Evolutionary conservation across 345 rosid genomes (phyloP).

Genomic region (Chamaenerion angustifolium): DNA sequence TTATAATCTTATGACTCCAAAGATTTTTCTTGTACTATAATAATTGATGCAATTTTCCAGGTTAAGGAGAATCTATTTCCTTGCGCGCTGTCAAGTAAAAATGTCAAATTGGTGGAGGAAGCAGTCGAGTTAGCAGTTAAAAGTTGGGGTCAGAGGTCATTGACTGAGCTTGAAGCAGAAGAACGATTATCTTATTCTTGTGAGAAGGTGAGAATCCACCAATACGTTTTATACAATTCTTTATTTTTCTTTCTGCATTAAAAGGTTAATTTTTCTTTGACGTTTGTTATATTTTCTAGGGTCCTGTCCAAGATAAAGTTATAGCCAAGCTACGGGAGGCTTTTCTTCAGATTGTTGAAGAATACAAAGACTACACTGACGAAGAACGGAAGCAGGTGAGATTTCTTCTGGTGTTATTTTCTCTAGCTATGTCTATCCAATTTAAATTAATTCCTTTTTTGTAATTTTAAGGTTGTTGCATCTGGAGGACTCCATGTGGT

Average conservation of each 20-base stretch:
- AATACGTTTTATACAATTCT: slow-evolving; percentile 3
- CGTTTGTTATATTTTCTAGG: slow-evolving; percentile 22
- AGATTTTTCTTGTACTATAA: too few species aligned
- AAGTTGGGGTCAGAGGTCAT: slow-evolving; percentile 75
- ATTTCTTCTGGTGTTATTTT: slow-evolving; percentile 5
- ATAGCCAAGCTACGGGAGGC: slow-evolving; percentile 66
- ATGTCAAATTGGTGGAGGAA: slow-evolving; percentile 60
- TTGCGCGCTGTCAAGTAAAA: slow-evolving; percentile 55
- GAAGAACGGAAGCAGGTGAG: slow-evolving; percentile 81
- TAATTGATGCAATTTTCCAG: slow-evolving; percentile 20
- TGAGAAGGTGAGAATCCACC: slow-evolving; percentile 52
- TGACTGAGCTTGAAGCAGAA: slow-evolving; percentile 92
- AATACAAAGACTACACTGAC: slow-evolving; percentile 68
- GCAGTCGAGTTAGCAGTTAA: slow-evolving; percentile 69
- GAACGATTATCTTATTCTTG: slow-evolving; percentile 88
- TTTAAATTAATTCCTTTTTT: slow-evolving; percentile 5
- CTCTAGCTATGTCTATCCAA: not conserved
- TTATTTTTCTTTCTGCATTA: too few species aligned
- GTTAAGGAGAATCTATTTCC: slow-evolving; percentile 85
- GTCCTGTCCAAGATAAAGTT: slow-evolving; percentile 86
- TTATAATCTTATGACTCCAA: not conserved
- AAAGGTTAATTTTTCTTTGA: not conserved
- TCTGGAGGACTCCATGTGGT: slow-evolving; percentile 96
- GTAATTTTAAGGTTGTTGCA: slow-evolving; percentile 51
- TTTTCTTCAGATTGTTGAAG: slow-evolving; percentile 56